These are phyloP conservation scores for Penicillium janthinellum DNA, from an alignment of 2,329 filamentous ascomycete species.

Conservation along the genomic window DNA sequence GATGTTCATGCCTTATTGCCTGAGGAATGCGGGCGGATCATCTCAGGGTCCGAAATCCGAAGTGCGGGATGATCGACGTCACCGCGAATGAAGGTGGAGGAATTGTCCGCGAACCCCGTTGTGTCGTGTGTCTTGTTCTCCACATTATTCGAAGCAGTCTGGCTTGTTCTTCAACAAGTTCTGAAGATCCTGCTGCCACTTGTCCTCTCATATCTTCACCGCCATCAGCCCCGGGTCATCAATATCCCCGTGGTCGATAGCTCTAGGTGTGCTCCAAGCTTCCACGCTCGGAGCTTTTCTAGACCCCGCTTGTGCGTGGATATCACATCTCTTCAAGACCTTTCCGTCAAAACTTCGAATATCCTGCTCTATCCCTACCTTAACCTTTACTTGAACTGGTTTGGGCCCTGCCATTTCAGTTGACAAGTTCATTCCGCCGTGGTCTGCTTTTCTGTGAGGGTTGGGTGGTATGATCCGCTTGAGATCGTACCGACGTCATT, in stretches of 20 bases:
- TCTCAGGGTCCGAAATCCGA: constrained; percentile 13
- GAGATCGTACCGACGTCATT: constrained; percentile 38
- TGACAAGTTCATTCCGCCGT: background rate
- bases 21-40: constrained; percentile 18
- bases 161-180: background rate
- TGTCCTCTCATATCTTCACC: background rate
- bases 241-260: background rate
- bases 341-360: constrained; percentile 3
- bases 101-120: constrained; percentile 4
- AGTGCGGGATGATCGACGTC: constrained; percentile 34
- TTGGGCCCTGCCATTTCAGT: background rate
- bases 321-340: constrained; percentile 8
- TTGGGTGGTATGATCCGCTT: constrained; percentile 22
- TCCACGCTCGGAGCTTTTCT: background rate
- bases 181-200: background rate
- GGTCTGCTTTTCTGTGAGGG: constrained; percentile 11
- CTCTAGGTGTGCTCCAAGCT: background rate
- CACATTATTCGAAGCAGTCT: constrained; percentile 6
- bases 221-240: background rate
- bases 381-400: background rate
- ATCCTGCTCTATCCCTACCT: background rate
- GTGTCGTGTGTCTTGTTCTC: constrained; percentile 9
- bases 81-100: constrained; percentile 13
- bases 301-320: constrained; percentile 11
- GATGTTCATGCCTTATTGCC: constrained; percentile 16